Base-by-base conservation (phyloP, 805 yeast species). In the Pichia pseudocactophila region DNA sequence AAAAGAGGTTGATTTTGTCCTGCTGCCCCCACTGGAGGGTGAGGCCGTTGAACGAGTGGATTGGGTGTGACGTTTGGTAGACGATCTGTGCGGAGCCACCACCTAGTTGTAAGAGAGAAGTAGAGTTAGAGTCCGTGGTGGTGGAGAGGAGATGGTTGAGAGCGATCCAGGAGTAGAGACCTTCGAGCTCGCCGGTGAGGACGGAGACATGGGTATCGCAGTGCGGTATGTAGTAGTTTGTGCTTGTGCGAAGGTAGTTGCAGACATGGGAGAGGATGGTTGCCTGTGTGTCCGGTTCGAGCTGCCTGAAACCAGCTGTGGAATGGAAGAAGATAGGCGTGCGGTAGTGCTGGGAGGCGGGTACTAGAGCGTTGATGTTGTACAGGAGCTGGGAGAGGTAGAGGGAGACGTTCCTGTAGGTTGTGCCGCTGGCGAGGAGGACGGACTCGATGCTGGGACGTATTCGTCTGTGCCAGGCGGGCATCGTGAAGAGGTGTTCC, bases 311-410 rank as follows among this genome's bases (percentile, higher is more conserved):
- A 0, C 85, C 85, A 0, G 82, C 87, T 0, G 87, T 80, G 1
- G 84, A 78, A 56, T 80, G 85, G 7, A 81, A 55, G 49, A 78
- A 80, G 1, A 81, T 66, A 0, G 89, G 89, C 0, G 89, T 81
- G 37, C 86, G 54, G 9, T 52, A 52, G 39, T 74, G 78, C 54
- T 79, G 84, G 15, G 75, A 72, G 41, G 65, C 62, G 13, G 89
- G 89, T 2, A 81, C 71, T 7, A 76, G 63, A 9, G 67, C 57
- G 39, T 69, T 59, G 7, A 80, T 74, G 22, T 69, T 60, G 2
- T 67, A 58, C 32, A 80, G 59, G n/a, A 81, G 56, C 37, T 64
- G 59, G 31, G 68, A 65, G 12, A 80, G 50, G 51, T 78, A 81
- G 30, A 69, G 69, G 11, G 80, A 80, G 8, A 78, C 61, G 37